Base-by-base conservation (phyloP, 1,284 basidiomycete species). In the Macrocystidia cucumis region DNA sequence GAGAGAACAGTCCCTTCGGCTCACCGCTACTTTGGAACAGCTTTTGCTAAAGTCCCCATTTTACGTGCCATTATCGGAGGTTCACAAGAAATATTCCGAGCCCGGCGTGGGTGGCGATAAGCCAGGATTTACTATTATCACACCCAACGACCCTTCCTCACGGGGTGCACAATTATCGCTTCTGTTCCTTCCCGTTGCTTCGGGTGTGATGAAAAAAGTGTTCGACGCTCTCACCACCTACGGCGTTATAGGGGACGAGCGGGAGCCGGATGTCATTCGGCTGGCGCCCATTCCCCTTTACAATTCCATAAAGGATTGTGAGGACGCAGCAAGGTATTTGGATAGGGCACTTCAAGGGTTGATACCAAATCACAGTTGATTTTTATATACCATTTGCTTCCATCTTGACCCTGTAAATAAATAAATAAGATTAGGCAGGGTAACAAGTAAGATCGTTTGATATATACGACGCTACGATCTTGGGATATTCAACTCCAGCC, bases 181-280 rank as follows among this genome's bases (percentile, higher is more conserved):
- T 21, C 59, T 88, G 28, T 84, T 95, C 59, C 58, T 87, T 13
- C 87, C 82, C 26, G 33, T 57, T 19, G 73, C 66, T 29, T 63
- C 69, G 11, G 73, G 69, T 14, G 52, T 78, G 32, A 95, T 96
- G 91, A 69, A 70, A 39, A 65, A 63, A 42, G 71, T 95, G 13
- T 77, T 80, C 44, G 57, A 70, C 34, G 65, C 62, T 20, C 59
- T 96, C 54, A 60, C 69, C 30, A 67, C 68, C 41, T 60, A 66
- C 38, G 93, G 93, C 9, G 81, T 97, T 6, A 72, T 95, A 39
- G 91, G 88, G 11, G 92, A 97, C 58, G 88, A 93, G 59, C 67
- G 92, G 47, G 66, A 81, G 49, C 92, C 93, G 14, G 84, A 90
- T 51, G 89, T 97, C 37, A 91, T 97, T 46, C 74, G 93, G 8